Base-by-base conservation (phyloP, 2,329 filamentous ascomycete species). In the Annulohypoxylon truncatum region DNA sequence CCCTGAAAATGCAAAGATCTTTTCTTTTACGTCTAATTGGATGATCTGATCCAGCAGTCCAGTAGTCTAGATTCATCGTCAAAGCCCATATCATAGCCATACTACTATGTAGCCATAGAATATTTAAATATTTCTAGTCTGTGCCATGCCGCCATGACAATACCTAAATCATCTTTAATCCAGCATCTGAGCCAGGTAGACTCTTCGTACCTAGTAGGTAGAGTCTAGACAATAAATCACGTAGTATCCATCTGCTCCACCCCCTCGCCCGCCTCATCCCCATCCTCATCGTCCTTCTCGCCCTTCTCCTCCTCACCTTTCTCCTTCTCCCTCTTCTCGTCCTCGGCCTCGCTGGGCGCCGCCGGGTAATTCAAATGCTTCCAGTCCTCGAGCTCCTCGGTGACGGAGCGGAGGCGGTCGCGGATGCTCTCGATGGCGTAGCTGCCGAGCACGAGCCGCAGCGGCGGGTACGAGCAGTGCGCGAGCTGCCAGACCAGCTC, bases 401-500 rank as follows among this genome's bases (percentile, higher is more conserved):
- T 97, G 40, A 98, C 93, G 66, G 92, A 95, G 70, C 93, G 87
- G 75, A 98, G 80, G 18, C 95, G 86, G 80, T 99, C 96, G 13
- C 96, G 85, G 53, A 98, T 96, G 77, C 94, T 97, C 78, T 99
- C 95, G 35, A 98, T 95, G 1, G 96, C 95, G 80, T 97, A 98
- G 70, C 90, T 96, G 0, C 96, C 96, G 22, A 98, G 80, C n/a
- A 97, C 82, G 63, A 99, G 80, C 31, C 96, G 83, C 69, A 98
- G 78, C 0, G 96, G 96, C 52, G 96, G 96, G 77, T 94, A 97
- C n/a, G 89, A 91, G 80, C 95, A 98, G 82, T 98, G 96, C 0
- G 91, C 96, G 44, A 98, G 81, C 82, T 97, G 90, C 96, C 96
- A 98, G 5, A 97, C 90, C 61, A 98, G 82, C 82, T 98, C 94